A percentile compares a stretch with the other conserved stretches of the same genome.
Evolutionary conservation across 176 grass and related monocot genomes (phyloP).

Genomic region (Oryza brachyantha): DNA sequence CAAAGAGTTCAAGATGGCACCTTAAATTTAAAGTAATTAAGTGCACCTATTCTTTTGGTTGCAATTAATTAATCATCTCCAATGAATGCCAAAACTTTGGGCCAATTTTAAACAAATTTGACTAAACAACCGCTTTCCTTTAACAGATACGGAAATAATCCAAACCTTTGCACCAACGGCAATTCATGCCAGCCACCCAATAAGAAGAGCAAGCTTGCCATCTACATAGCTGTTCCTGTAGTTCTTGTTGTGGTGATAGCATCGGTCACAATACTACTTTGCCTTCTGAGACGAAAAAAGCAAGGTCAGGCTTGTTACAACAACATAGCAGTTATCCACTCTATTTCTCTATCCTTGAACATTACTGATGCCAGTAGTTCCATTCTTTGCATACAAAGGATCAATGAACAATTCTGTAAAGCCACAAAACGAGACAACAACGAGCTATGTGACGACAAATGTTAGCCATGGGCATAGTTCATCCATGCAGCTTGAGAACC

Average conservation of each 20-base stretch:
- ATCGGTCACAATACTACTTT: not conserved
- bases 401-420: not conserved
- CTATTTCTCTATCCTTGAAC: not conserved
- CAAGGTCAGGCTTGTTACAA: not conserved
- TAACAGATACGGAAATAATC: conserved; percentile 28
- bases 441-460: not conserved
- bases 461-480: not conserved
- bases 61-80: not conserved
- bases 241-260: conserved; percentile 25
- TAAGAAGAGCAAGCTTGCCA: conserved; percentile 32
- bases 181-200: conserved; percentile 22
- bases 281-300: conserved; percentile 1
- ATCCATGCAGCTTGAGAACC: not conserved
- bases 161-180: conserved; percentile 25
- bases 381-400: not conserved
- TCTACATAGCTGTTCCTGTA: conserved; percentile 30
- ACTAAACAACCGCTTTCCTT: not conserved
- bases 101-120: not conserved
- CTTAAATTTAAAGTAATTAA: conserved; percentile 23
- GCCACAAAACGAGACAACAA: not conserved
- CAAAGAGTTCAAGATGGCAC: conserved; percentile 21
- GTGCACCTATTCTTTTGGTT: not conserved
- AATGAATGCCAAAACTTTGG: not conserved
- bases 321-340: not conserved
- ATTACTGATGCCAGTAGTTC: not conserved